Evolutionary conservation across 2,329 filamentous ascomycete species (phyloP).

Genomic region (Tolypocladium tundrense): DNA sequence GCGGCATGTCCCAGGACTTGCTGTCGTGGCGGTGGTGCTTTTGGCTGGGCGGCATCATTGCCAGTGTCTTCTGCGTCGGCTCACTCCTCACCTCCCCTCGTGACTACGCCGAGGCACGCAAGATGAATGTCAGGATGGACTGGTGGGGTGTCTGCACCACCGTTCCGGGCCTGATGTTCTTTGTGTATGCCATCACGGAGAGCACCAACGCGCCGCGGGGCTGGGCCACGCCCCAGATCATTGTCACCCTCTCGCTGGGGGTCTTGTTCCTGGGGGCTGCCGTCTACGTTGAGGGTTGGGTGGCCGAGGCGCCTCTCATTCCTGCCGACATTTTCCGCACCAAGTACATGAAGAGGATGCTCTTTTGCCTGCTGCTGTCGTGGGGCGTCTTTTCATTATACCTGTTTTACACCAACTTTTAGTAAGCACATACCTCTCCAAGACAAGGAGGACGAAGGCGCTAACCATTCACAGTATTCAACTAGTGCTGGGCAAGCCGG

Average conservation of each 20-base stretch:
- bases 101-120: conserved; percentile 21
- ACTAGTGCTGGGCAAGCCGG: conserved; percentile 37
- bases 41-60: conserved; percentile 43
- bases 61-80: conserved; percentile 40
- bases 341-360: conserved; percentile 49
- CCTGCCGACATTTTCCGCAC: conserved; percentile 54
- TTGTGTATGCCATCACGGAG: conserved; percentile 60
- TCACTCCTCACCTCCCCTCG: conserved; percentile 24
- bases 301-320: conserved; percentile 49
- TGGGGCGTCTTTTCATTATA: conserved; percentile 50
- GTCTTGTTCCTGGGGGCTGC: conserved; percentile 40
- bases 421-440: conserved; percentile 29
- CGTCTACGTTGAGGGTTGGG: conserved; percentile 55
- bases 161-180: conserved; percentile 48
- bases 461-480: conserved; percentile 30
- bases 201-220: conserved; percentile 48
- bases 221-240: conserved; percentile 57
- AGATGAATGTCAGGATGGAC: conserved; percentile 40
- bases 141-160: conserved; percentile 46
- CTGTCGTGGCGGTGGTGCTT: conserved; percentile 58
- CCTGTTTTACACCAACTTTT: conserved; percentile 54
- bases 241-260: conserved; percentile 46
- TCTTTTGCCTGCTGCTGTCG: conserved; percentile 38
- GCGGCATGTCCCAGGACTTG: conserved; percentile 49
- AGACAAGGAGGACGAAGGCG: conserved; percentile 2